Evolutionary conservation across 495 filamentous ascomycete genomes (phyloP), one percentile per base, ranked within the genome.

Genomic region (Aspergillus haitiensis): DNA sequence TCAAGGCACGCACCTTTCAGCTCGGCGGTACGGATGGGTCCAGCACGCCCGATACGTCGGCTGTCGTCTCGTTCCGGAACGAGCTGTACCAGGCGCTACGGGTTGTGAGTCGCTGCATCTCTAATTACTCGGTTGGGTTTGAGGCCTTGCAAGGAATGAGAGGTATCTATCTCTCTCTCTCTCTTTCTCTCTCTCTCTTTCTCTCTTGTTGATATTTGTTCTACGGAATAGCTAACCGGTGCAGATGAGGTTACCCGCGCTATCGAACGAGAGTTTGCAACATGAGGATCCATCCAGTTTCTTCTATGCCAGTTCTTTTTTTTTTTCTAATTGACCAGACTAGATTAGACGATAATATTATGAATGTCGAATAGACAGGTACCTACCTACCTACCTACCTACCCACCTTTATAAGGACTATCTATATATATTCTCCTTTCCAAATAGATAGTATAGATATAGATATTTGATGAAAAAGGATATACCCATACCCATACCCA

Each of bases 131-230:
- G 7, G 34, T 56, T 21, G 53, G 52, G 0, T 61, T 56, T 52
- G 59, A 61, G 39, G 52, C 59, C 2, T 36, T 61, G 34, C 53
- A 61, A 16, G 59, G 59, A 10, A 52, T 61, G n/a, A 48, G 34
- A 52, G 59, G 59, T 61, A 51, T 16, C 12, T 55, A 18, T 33
- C 4, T 9, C 1, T 18, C 48, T 15, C 5, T 36, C 36, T 15
- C 42, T 7, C 15, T 21, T 47, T 16, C 34, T n/a, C 12, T 55
- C 16, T 33, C 4, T 9, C 1, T 18, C 48, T 15, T 13, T 36
- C 36, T 15, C 42, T 7, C 15, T 21, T 47, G 7, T n/a, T 46
- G 4, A 0, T 8, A 16, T 13, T 16, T 15, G 18, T 13, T 3
- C 9, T 42, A 6, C 4, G 37, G 1, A 18, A 16, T 5, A 13